These are phyloP conservation scores for Penicillium griseofulvum DNA, from an alignment of 2,329 filamentous ascomycete species.

Conservation along the genomic window DNA sequence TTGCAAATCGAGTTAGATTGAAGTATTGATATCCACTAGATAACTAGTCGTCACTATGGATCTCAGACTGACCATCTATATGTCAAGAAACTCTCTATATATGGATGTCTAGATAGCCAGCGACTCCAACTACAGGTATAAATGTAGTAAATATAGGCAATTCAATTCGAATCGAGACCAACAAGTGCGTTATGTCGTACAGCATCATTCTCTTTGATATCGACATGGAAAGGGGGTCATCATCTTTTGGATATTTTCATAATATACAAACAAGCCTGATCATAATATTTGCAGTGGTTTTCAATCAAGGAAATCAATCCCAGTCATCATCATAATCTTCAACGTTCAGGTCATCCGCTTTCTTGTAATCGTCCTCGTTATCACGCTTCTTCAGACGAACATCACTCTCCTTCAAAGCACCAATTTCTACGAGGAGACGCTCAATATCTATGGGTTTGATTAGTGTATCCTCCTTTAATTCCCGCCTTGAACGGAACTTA, in stretches of 20 bases:
- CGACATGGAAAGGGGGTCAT: background rate
- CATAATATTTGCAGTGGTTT: constrained; percentile 15
- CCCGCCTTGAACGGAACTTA: constrained; percentile 18
- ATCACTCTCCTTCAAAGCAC: constrained; percentile 75
- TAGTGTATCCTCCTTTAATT: background rate
- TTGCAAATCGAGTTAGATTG: background rate
- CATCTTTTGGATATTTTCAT: constrained; percentile 12
- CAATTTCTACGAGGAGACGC: constrained; percentile 74
- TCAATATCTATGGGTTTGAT: constrained; percentile 61
- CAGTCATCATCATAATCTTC: constrained; percentile 56
- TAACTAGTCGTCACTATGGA: background rate
- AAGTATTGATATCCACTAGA: background rate
- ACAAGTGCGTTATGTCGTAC: background rate
- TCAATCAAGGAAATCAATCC: constrained; percentile 45
- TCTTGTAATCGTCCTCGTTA: constrained; percentile 54
- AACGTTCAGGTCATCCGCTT: constrained; percentile 49
- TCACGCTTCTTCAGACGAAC: constrained; percentile 65
- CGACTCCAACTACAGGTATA: background rate
- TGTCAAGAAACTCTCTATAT: background rate
- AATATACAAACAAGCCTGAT: constrained; percentile 23
- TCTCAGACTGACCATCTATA: background rate
- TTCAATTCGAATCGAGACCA: background rate
- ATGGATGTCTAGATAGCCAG: background rate
- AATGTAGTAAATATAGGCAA: background rate
- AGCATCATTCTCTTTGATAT: background rate